Evolutionary conservation across 1,284 basidiomycete species (phyloP).

Genomic region (Trichosporon coremiiforme): DNA sequence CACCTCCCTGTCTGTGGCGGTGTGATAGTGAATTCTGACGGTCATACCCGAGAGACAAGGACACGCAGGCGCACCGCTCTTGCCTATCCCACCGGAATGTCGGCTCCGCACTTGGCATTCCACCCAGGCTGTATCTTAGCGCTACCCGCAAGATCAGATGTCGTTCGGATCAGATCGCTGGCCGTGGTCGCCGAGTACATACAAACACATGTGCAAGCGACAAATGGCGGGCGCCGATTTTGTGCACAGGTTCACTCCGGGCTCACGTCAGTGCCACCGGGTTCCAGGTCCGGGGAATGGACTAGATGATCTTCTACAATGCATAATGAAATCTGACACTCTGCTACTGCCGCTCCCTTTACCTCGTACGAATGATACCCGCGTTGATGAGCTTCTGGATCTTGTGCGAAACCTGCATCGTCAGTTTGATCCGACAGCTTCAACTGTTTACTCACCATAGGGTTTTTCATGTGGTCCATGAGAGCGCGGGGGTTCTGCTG

Average conservation of each 20-base stretch:
- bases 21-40: background rate
- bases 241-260: background rate
- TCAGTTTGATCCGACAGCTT: background rate
- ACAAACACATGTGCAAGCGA: background rate
- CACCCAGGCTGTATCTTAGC: background rate
- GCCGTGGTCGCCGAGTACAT: background rate
- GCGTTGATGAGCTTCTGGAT: conserved; percentile 85
- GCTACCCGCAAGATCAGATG: background rate
- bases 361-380: conserved; percentile 71
- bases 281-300: background rate
- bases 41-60: background rate
- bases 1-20: conserved; percentile 1
- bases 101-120: background rate
- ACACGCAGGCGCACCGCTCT: background rate
- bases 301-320: conserved; percentile 12
- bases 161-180: background rate
- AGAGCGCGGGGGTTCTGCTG: conserved; percentile 86
- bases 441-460: conserved; percentile 55
- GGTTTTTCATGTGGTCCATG: conserved; percentile 97
- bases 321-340: conserved; percentile 10
- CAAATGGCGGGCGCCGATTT: background rate
- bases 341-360: conserved; percentile 16
- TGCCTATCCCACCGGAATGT: background rate
- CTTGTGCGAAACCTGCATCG: conserved; percentile 40
- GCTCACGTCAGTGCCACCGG: background rate